These are phyloP conservation scores for Irpex sp. DNA, from an alignment of 1,284 basidiomycete species.

Conservation along the genomic window DNA sequence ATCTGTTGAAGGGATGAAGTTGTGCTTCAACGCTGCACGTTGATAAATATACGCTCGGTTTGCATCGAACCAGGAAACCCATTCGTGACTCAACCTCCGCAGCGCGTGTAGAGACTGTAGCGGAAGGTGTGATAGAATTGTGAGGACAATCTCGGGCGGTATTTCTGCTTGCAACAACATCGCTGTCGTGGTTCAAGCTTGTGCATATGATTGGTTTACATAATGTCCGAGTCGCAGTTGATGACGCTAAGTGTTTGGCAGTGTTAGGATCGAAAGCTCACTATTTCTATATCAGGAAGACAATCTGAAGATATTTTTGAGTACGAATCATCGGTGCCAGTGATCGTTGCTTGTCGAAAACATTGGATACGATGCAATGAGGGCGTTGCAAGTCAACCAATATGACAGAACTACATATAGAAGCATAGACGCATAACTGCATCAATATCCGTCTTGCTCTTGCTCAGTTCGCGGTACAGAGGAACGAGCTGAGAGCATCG, in stretches of 20 bases:
- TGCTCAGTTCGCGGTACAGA: background rate
- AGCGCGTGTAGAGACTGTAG: slow-evolving; percentile 36
- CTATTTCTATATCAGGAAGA: slow-evolving; percentile 1
- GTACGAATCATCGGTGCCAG: too few relatives aligned
- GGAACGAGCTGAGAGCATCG: background rate
- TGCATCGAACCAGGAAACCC: slow-evolving; percentile 38
- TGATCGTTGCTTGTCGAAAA: too few relatives aligned
- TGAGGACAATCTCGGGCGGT: slow-evolving; percentile 48
- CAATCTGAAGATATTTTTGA: background rate
- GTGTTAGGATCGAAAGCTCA: slow-evolving; percentile 14
- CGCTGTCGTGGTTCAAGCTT: background rate
- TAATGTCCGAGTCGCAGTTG: background rate
- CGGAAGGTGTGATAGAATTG: slow-evolving; percentile 42
- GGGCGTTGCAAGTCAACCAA: background rate
- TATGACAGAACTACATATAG: background rate
- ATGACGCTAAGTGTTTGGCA: slow-evolving; percentile 7
- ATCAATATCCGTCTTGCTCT: background rate
- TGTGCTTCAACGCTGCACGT: slow-evolving; percentile 46
- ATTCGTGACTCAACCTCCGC: slow-evolving; percentile 36
- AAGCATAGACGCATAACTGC: background rate
- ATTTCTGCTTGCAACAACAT: slow-evolving; percentile 32
- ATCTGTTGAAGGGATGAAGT: slow-evolving; percentile 33
- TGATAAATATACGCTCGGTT: slow-evolving; percentile 51
- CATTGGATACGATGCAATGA: too few relatives aligned
- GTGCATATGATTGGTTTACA: background rate